Evolutionary conservation across 1,139 yeast genomes (phyloP), one percentile per base, ranked within the genome.

Genomic region (Debaryomyces sp.): DNA sequence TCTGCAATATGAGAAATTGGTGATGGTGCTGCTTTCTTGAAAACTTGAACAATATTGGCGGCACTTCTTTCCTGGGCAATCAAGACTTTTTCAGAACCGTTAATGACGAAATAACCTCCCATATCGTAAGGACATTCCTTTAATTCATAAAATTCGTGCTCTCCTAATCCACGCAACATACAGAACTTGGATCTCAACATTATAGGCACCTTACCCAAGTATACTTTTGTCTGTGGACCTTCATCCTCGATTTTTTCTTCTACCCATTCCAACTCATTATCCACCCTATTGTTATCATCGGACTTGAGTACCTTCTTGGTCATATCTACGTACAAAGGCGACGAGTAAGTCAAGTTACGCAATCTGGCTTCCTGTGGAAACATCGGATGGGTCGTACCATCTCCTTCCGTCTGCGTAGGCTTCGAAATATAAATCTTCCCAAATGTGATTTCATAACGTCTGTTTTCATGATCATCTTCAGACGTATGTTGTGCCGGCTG

Each of bases 61-160:
- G 99, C 98, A 57, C 96, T 86, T 72, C 99, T 84, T 73, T 94
- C 99, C 73, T 94, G 99, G 22, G 99, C 99, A 76, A 94, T 94
- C 64, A 94, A 79, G 51, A 94, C 99, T 71, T 94, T 94, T 70
- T 94, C 99, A 23, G 97, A 91, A 61, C 99, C 99, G 73, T 94
- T 94, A 64, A 94, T 94, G 60, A 94, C 95, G 66, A 94, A 94
- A 71, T 94, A 94, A 54, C 99, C 99, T 69, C 99, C 99, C 94
- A 91, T 94, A 78, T 94, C 99, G 70, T 89, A 94, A 27, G 99
- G 99, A 73, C 99, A 94, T 72, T 94, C 99, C 70, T 94, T 92
- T 64, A 94, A 82, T 62, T 92, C 96, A 70, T 91, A 94, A 63
- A 92, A 82, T 69, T 94, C 99, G 58, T 89, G 92, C 61, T 94